A percentile compares a stretch with the other conserved stretches of the same genome.
Evolutionary conservation across 306 rosid genomes (phyloP).

Genomic region (Glycine soja): DNA sequence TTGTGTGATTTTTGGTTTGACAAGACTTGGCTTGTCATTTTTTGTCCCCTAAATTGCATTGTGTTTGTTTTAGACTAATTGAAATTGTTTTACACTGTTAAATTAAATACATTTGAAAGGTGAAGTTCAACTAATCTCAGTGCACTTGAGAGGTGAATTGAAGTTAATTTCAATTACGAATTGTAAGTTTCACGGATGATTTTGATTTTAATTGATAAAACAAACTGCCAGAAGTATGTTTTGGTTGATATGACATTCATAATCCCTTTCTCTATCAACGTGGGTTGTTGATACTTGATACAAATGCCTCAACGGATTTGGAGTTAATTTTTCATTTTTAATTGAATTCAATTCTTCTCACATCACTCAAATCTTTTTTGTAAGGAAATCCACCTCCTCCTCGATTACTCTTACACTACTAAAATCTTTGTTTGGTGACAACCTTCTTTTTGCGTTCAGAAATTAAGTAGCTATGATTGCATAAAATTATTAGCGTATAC

Average conservation of each 20-base stretch:
- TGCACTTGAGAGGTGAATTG: not conserved
- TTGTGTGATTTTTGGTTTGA: not conserved
- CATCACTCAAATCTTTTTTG: too few species aligned
- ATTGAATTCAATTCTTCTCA: too few species aligned
- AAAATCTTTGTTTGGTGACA: too few species aligned
- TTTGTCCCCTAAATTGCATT: too few species aligned
- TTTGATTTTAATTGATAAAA: not conserved
- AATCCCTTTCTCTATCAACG: not conserved
- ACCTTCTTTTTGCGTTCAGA: not conserved
- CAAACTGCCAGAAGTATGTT: not conserved
- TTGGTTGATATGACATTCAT: constrained; percentile 28
- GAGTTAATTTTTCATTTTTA: not conserved
- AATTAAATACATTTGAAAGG: not conserved
- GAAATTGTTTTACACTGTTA: not conserved
- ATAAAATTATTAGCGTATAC: not conserved
- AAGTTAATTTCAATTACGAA: not conserved
- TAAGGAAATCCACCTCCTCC: too few species aligned
- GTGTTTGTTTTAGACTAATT: too few species aligned
- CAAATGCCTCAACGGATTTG: not conserved
- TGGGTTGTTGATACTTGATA: not conserved
- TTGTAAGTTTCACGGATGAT: not conserved
- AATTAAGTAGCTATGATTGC: too few species aligned
- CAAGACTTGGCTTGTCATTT: not conserved
- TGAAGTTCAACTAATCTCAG: not conserved
- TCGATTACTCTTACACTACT: too few species aligned